Conservation (phyloP, 2,329 filamentous ascomycete genomes). For the Fusarium sulawesiense region DNA sequence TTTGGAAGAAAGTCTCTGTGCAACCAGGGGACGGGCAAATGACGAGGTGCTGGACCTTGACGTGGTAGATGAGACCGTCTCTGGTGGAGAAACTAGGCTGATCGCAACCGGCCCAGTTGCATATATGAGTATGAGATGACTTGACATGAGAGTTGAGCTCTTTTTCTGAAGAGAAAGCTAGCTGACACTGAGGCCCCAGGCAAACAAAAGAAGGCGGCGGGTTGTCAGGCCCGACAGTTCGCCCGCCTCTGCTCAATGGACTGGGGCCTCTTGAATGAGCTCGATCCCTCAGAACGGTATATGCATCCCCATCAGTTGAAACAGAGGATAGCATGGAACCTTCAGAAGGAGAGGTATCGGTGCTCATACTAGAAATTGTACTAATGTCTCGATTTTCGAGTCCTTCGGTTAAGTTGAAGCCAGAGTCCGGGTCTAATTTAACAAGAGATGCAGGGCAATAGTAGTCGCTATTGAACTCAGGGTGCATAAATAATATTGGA, state of each 20-base stretch:
- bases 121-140: slow-evolving; percentile 50
- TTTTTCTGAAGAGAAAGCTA: slow-evolving; percentile 39
- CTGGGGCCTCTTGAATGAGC: slow-evolving; percentile 42
- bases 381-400: slow-evolving; percentile 37
- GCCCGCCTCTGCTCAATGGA: slow-evolving; percentile 31
- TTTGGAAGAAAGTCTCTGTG: slow-evolving; percentile 52
- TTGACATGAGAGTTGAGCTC: slow-evolving; percentile 44
- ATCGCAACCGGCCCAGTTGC: slow-evolving; percentile 55
- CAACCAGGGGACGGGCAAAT: slow-evolving; percentile 56
- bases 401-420: slow-evolving; percentile 12
- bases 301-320: slow-evolving; percentile 46
- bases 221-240: slow-evolving; percentile 25
- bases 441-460: slow-evolving; percentile 29
- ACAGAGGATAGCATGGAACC: slow-evolving; percentile 48
- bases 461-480: slow-evolving; percentile 20
- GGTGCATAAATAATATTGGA: background rate
- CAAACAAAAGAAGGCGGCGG: slow-evolving; percentile 40
- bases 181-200: slow-evolving; percentile 46
- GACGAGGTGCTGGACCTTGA: slow-evolving; percentile 58
- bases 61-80: slow-evolving; percentile 56
- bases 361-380: slow-evolving; percentile 38
- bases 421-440: slow-evolving; percentile 19
- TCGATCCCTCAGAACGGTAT: slow-evolving; percentile 25
- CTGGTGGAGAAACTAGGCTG: slow-evolving; percentile 52
- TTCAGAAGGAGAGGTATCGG: slow-evolving; percentile 46